phyloP scores from a whole-genome alignment of 306 rosid species.

The Cicer bijugum region DNA sequence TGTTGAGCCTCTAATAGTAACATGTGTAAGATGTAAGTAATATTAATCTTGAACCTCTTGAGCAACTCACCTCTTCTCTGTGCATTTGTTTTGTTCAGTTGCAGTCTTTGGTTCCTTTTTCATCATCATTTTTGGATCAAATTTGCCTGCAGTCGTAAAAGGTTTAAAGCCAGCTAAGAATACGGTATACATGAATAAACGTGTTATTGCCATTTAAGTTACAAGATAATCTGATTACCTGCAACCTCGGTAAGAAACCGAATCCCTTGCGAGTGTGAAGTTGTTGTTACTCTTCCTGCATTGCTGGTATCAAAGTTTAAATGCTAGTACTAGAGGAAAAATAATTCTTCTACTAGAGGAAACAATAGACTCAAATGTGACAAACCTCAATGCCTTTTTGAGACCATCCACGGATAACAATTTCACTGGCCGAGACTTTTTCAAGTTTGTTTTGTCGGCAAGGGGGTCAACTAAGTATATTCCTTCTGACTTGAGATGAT shows the following conservation, averaged over 20 bases:
- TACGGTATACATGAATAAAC: constrained; percentile 36
- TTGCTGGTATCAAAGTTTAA: constrained; percentile 56
- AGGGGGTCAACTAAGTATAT: constrained; percentile 81
- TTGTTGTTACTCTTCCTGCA: constrained; percentile 89
- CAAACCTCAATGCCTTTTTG: constrained; percentile 85
- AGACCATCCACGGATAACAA: constrained; percentile 80
- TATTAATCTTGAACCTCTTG: constrained; percentile 22
- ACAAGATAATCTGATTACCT: constrained; percentile 54
- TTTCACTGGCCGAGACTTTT: constrained; percentile 63
- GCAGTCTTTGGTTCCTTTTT: constrained; percentile 49
- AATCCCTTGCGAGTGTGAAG: constrained; percentile 81
- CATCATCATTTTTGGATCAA: constrained; percentile 36
- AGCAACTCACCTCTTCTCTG: constrained; percentile 65
- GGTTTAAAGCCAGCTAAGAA: constrained; percentile 39
- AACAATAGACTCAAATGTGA: constrained; percentile 16
- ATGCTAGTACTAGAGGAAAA: constrained; percentile 31
- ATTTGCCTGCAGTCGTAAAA: constrained; percentile 52
- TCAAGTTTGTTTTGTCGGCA: constrained; percentile 53
- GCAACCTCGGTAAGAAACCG: constrained; percentile 81
- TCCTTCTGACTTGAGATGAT: constrained; percentile 71
- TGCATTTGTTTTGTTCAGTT: constrained; percentile 46
- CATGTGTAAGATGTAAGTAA: constrained; percentile 27
- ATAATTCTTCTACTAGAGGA: constrained; percentile 25
- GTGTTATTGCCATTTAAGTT: constrained; percentile 12
- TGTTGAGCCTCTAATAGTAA: constrained; percentile 19